Conservation (phyloP, 2,329 filamentous ascomycete species). For the Fulvia fulva region DNA sequence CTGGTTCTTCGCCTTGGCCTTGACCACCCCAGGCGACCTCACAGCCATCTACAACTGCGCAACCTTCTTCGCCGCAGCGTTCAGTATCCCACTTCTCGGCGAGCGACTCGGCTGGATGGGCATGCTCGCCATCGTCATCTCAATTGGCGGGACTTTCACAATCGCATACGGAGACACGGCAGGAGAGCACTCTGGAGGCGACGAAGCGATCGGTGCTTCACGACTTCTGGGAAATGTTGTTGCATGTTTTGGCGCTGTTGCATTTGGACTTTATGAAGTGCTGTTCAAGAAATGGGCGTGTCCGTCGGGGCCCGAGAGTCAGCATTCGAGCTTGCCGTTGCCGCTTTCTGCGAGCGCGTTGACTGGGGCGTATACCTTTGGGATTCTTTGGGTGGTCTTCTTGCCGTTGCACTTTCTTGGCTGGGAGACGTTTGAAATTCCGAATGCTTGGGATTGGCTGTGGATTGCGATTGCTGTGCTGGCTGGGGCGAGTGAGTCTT, state of each 20-base stretch:
- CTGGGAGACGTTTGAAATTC: slow-evolving; percentile 29
- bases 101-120: slow-evolving; percentile 28
- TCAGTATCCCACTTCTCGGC: slow-evolving; percentile 30
- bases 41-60: slow-evolving; percentile 35
- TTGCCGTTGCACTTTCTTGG: slow-evolving; percentile 29
- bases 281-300: slow-evolving; percentile 35
- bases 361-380: slow-evolving; percentile 32
- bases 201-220: slow-evolving; percentile 24
- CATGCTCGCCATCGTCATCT: slow-evolving; percentile 30
- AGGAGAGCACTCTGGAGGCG: slow-evolving; percentile 18
- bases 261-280: slow-evolving; percentile 35
- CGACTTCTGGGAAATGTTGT: slow-evolving; percentile 31
- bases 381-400: slow-evolving; percentile 28
- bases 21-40: slow-evolving; percentile 33
- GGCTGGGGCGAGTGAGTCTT: slow-evolving; percentile 22
- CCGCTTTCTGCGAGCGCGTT: slow-evolving; percentile 31
- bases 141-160: slow-evolving; percentile 31
- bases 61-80: slow-evolving; percentile 35
- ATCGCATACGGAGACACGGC: slow-evolving; percentile 34
- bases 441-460: slow-evolving; percentile 23
- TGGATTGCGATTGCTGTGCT: slow-evolving; percentile 31
- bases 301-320: slow-evolving; percentile 24
- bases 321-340: slow-evolving; percentile 27
- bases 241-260: slow-evolving; percentile 29
- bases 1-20: slow-evolving; percentile 31